Evolutionary conservation across 768 basidiomycete genomes (phyloP).

Genomic region (Stropharia rugosoannulata): DNA sequence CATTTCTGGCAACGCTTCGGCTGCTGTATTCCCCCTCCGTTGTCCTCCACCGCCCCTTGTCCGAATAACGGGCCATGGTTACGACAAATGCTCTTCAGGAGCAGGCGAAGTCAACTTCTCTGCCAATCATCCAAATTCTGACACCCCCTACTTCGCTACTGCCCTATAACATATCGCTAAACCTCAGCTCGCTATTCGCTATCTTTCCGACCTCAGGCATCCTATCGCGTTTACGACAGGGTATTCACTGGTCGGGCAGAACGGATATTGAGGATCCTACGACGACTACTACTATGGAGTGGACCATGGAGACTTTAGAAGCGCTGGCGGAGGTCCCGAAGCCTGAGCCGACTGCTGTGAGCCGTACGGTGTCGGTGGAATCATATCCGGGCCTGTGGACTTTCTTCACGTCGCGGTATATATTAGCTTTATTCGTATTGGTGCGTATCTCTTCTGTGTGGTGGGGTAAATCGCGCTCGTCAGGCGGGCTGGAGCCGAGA

Average conservation of each 20-base stretch:
- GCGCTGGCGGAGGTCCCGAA: background rate
- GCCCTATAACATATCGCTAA: conserved; percentile 38
- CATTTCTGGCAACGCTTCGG: no score
- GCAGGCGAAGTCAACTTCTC: background rate
- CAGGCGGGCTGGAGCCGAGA: no score
- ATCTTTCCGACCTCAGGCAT: conserved; percentile 25
- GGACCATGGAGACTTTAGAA: conserved; percentile 4
- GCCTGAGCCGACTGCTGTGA: background rate
- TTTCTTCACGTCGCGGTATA: conserved; percentile 75
- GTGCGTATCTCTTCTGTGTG: conserved; percentile 32
- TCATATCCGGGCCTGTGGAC: conserved; percentile 61
- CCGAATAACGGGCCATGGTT: background rate
- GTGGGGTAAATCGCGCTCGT: no score
- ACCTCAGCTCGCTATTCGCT: conserved; percentile 46
- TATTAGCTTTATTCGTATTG: conserved; percentile 64
- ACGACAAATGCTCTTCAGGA: background rate
- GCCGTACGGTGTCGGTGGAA: background rate
- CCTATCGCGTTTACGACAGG: conserved; percentile 16
- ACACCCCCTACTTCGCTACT: conserved; percentile 11
- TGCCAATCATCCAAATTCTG: background rate
- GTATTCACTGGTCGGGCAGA: conserved; percentile 9
- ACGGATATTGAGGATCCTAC: conserved; percentile 8
- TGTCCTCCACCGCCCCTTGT: no score
- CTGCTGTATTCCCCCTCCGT: no score
- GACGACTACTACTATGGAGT: conserved; percentile 11